phyloP scores from a whole-genome alignment of 768 basidiomycete genomes.

The Tephrocybe sp. region DNA sequence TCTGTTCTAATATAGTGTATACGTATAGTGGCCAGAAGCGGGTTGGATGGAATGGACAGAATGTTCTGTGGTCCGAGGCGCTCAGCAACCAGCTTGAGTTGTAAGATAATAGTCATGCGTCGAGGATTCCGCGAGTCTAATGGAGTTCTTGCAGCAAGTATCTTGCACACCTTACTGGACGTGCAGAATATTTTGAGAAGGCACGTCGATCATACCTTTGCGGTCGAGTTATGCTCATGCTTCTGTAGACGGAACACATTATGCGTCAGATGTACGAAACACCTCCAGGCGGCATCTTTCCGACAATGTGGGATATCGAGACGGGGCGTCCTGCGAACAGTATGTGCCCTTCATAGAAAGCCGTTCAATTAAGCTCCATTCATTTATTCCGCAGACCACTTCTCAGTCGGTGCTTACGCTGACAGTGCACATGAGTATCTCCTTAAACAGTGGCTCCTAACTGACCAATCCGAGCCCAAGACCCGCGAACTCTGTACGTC shows the following conservation, averaged over 20 bases:
- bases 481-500: slow-evolving; percentile 57
- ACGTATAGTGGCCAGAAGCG: slow-evolving; percentile 36
- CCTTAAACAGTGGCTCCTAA: slow-evolving; percentile 67
- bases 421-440: slow-evolving; percentile 74
- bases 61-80: slow-evolving; percentile 39
- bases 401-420: slow-evolving; percentile 56
- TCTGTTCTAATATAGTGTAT: background rate
- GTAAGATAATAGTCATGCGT: slow-evolving; percentile 24
- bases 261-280: slow-evolving; percentile 52
- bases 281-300: slow-evolving; percentile 51
- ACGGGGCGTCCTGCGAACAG: slow-evolving; percentile 45
- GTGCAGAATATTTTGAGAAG: slow-evolving; percentile 57
- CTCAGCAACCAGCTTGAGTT: slow-evolving; percentile 69
- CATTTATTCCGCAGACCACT: slow-evolving; percentile 30
- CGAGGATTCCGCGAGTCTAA: background rate
- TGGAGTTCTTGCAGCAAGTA: slow-evolving; percentile 57
- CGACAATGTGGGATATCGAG: slow-evolving; percentile 48
- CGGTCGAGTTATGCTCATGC: slow-evolving; percentile 1
- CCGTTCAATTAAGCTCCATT: background rate
- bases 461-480: slow-evolving; percentile 49
- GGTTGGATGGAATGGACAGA: slow-evolving; percentile 27
- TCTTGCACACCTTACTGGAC: slow-evolving; percentile 73
- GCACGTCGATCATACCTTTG: slow-evolving; percentile 17
- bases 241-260: slow-evolving; percentile 42
- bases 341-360: slow-evolving; percentile 31